Conservation (phyloP, 768 basidiomycete genomes). For the Tremella yokohamensis region DNA sequence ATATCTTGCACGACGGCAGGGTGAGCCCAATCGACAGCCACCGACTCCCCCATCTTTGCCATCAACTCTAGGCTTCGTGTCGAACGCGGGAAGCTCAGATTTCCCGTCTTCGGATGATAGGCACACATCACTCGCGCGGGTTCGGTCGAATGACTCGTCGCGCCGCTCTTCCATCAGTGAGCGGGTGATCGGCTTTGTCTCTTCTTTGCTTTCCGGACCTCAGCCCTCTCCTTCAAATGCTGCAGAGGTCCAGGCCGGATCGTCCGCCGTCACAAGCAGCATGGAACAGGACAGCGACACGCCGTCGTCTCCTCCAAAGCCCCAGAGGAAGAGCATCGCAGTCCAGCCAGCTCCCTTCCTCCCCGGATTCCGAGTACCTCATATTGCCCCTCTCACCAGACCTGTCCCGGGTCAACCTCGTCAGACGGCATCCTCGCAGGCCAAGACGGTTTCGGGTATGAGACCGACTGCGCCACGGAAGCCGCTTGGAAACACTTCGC, state of each 20-base stretch:
- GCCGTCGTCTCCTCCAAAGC: neutral
- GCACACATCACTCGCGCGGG: neutral
- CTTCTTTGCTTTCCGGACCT: neutral
- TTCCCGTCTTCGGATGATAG: neutral
- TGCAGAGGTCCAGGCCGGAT: neutral
- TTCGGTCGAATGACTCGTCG: neutral
- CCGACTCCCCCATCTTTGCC: neutral
- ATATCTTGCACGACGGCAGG: constrained; percentile 2
- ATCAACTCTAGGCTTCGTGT: neutral
- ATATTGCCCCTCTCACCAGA: constrained; percentile 1
- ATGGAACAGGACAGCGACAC: neutral
- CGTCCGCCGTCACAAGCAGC: neutral
- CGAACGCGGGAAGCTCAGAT: neutral
- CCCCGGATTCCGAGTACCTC: neutral
- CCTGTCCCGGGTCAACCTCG: neutral
- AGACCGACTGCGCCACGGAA: neutral
- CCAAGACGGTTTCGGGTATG: neutral
- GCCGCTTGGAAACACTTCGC: neutral
- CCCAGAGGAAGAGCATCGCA: neutral
- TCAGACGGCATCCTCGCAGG: neutral
- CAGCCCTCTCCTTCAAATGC: neutral
- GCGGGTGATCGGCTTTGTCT: neutral
- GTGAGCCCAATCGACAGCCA: neutral
- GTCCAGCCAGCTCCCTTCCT: neutral
- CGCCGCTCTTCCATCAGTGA: neutral